phyloP scores from a whole-genome alignment of 1,284 basidiomycete species.

The Ceratobasidium sp. region DNA sequence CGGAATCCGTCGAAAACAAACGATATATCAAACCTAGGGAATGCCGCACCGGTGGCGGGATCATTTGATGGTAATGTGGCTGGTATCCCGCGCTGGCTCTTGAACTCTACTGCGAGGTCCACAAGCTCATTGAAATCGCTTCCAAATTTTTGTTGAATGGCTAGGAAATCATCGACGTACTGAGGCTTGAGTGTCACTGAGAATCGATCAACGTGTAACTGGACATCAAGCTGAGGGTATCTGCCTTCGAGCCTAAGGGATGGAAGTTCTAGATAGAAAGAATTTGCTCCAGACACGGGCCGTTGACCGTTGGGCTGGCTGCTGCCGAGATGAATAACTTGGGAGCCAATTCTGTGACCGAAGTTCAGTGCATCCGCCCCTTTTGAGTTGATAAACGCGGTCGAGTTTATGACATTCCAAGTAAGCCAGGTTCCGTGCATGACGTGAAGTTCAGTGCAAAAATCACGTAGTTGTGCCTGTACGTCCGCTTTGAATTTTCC shows the following conservation, averaged over 20 bases:
- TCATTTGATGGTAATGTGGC: conserved; percentile 49
- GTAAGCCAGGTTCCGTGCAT: conserved; percentile 88
- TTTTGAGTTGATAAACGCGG: conserved; percentile 61
- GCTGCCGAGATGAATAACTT: conserved; percentile 62
- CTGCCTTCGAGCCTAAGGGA: conserved; percentile 71
- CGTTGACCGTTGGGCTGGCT: conserved; percentile 62
- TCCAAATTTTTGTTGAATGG: conserved; percentile 86
- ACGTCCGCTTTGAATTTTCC: conserved; percentile 44
- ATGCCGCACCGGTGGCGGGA: conserved; percentile 33
- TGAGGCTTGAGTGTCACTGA: conserved; percentile 79
- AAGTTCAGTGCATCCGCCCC: conserved; percentile 59
- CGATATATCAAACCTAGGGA: conserved; percentile 58
- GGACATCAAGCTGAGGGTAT: conserved; percentile 64
- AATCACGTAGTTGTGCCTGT: conserved; percentile 64
- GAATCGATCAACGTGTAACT: conserved; percentile 75
- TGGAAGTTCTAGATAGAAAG: conserved; percentile 74
- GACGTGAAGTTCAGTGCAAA: conserved; percentile 74
- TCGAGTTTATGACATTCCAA: conserved; percentile 71
- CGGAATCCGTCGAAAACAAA: conserved; percentile 81
- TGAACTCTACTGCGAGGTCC: conserved; percentile 71
- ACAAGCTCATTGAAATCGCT: conserved; percentile 87
- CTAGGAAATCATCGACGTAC: conserved; percentile 82
- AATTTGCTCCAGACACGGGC: conserved; percentile 57
- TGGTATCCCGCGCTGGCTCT: conserved; percentile 58
- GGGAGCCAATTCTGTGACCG: conserved; percentile 74